A percentile compares a stretch with the other conserved stretches of the same genome.
These are phyloP conservation scores for Hyaloscypha variabilis DNA, from an alignment of 495 filamentous ascomycete species.

Conservation along the genomic window DNA sequence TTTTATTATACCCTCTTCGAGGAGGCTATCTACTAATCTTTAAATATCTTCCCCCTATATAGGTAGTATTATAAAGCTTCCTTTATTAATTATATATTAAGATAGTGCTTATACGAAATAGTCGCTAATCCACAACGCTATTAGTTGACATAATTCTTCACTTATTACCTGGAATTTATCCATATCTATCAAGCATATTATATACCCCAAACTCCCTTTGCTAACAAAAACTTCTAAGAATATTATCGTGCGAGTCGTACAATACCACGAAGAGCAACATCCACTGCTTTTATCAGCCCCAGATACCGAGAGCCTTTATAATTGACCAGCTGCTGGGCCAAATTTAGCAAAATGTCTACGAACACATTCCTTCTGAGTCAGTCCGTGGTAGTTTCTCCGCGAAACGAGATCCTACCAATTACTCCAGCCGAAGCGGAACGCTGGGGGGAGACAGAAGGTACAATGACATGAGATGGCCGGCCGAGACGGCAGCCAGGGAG, in stretches of 20 bases:
- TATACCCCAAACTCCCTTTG: not conserved
- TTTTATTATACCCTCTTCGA: too few relatives aligned
- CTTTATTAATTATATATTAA: not conserved
- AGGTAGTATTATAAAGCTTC: not conserved
- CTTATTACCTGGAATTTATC: not conserved
- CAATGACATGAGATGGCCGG: too few relatives aligned
- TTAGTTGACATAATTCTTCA: not conserved
- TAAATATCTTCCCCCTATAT: too few relatives aligned
- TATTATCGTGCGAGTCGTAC: not conserved
- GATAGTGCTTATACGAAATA: not conserved
- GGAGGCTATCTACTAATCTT: too few relatives aligned
- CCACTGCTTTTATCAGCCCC: constrained; percentile 1
- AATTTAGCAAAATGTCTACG: constrained; percentile 1
- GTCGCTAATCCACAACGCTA: not conserved
- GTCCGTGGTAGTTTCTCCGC: not conserved
- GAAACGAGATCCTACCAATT: too few relatives aligned
- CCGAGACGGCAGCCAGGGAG: too few relatives aligned
- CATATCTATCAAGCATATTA: constrained; percentile 1
- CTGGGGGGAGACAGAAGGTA: too few relatives aligned
- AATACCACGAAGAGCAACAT: constrained; percentile 1
- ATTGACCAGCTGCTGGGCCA: not conserved
- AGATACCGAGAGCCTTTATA: not conserved
- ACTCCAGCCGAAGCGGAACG: too few relatives aligned
- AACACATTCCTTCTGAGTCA: not conserved
- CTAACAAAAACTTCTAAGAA: not conserved